Base-by-base conservation (phyloP, 148 eudicot genomes). In the Rhododendron williamsianum region DNA sequence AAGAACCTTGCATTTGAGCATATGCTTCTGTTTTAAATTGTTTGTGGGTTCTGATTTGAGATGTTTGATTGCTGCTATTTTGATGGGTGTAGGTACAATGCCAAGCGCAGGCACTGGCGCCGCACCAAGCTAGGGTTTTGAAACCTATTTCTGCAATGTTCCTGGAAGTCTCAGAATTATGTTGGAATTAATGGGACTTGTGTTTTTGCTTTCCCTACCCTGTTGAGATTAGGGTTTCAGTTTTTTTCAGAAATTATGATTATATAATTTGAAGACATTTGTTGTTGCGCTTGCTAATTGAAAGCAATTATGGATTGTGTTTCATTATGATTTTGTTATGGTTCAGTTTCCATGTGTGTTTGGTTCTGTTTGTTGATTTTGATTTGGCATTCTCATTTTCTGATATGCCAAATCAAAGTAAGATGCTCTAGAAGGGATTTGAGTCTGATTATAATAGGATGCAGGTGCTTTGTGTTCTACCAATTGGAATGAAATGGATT, bases 71-170 rank as follows among this genome's bases (percentile, higher is more conserved):
- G 73, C 4, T 38, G 38, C 13, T 78, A 21, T 30, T 6, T 52
- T 6, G 10, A 23, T 41, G n/a, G 15, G 13, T 77, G 11, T 15
- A 84, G 86, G 86, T 84, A 84, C 86, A 84, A 84, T 60, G 86
- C 86, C 69, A 84, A 84, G 82, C 82, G 86, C 25, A 84, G 86
- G 86, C 86, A 84, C 86, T 84, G 86, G 86, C 86, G 86, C 30
- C 86, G 86, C n/a, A 84, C 86, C 2, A 84, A 84, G 82, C 86
- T 84, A 56, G 86, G 86, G 58, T 84, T 84, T 60, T 84, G 82
- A 84, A 56, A 19, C 67, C 46, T 0, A 25, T 58, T 25, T 56
- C 27, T 56, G 27, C 72, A 52, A 56, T 25, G 36, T 33, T 27
- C 16, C 46, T 19, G 4, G 11, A 56, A 27, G 83, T 56, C 46